phyloP scores from a whole-genome alignment of 345 rosid species.

The Theobroma cacao region DNA sequence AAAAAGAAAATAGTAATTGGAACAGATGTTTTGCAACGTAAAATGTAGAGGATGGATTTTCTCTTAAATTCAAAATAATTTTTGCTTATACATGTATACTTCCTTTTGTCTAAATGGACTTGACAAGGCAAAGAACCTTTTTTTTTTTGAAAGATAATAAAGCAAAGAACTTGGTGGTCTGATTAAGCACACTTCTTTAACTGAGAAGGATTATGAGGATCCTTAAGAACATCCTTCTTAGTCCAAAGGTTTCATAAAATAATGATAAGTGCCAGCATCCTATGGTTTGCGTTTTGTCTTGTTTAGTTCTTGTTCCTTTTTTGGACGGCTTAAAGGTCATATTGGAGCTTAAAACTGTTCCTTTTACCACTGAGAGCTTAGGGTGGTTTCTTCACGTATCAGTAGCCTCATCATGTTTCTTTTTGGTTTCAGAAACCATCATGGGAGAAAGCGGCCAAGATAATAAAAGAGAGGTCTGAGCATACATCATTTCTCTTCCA shows the following conservation, averaged over 20 bases:
- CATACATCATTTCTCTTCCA: conserved; percentile 10
- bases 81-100: neutral
- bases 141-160: too few relatives aligned
- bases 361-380: neutral
- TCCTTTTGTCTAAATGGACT: neutral
- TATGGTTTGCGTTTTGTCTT: neutral
- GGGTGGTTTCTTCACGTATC: conserved; percentile 3
- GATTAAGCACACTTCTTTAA: neutral
- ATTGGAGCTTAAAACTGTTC: neutral
- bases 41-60: neutral
- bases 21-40: neutral
- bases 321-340: neutral
- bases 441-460: conserved; percentile 95
- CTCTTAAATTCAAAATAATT: neutral
- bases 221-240: neutral
- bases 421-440: conserved; percentile 80
- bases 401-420: conserved; percentile 12
- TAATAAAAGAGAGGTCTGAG: conserved; percentile 71
- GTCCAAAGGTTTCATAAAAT: neutral
- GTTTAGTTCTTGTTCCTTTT: neutral
- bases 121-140: neutral
- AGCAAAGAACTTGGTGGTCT: neutral
- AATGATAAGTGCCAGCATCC: neutral
- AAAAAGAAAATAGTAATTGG: neutral
- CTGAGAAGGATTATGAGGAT: neutral